Conservation (phyloP, 129 eudicot genomes). For the Saussurea involucrata region DNA sequence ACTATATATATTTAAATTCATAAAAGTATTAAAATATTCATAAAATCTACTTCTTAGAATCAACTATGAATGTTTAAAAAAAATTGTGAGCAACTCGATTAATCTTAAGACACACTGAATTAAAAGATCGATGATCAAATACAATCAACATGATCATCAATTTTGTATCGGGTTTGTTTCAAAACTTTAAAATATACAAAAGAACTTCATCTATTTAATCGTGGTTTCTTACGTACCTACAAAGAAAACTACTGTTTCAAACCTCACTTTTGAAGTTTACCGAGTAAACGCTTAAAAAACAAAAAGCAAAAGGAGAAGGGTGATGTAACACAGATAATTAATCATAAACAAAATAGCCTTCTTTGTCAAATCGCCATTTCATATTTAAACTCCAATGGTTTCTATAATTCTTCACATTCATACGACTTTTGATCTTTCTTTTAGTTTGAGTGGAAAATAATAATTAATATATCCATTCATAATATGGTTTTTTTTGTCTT, state of each 20-base stretch:
- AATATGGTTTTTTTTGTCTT: slow-evolving; percentile 7
- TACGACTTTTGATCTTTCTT: slow-evolving; percentile 9
- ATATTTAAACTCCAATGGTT: slow-evolving; percentile 13
- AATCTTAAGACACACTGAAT: background rate
- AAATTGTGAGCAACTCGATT: background rate
- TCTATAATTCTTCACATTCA: slow-evolving; percentile 27
- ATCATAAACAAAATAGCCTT: slow-evolving; percentile 11
- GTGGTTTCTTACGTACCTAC: background rate
- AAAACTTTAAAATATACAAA: background rate
- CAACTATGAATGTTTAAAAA: background rate
- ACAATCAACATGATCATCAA: background rate
- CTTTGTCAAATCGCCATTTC: slow-evolving; percentile 29
- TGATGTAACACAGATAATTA: slow-evolving; percentile 12
- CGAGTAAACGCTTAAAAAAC: slow-evolving; percentile 9
- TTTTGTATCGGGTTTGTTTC: background rate
- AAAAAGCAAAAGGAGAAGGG: background rate
- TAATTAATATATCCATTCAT: slow-evolving; percentile 25
- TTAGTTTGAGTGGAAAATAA: slow-evolving; percentile 25
- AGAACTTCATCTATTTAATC: background rate
- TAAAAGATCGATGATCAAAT: background rate
- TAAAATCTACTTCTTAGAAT: background rate
- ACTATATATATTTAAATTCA: background rate
- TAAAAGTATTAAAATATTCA: background rate
- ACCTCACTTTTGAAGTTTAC: slow-evolving; percentile 4
- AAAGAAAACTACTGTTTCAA: background rate